Percentiles rank a stretch among this genome's conserved stretches.
Evolutionary conservation across 2,329 filamentous ascomycete genomes (phyloP).

Genomic region (Talaromyces sp.): DNA sequence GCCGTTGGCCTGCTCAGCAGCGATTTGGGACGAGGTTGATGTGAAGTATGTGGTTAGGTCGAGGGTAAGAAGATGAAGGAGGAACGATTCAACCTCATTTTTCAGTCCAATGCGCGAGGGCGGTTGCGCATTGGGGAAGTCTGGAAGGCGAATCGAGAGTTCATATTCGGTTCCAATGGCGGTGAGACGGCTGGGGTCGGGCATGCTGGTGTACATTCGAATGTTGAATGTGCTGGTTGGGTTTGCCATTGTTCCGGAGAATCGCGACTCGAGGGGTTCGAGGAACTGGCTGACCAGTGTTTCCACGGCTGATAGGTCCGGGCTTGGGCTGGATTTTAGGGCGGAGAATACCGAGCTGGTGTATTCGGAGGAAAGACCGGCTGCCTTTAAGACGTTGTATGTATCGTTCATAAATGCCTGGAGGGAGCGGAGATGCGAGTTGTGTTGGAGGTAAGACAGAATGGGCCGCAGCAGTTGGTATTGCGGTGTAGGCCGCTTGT

Average conservation of each 20-base stretch:
- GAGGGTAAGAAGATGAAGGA: conserved; percentile 32
- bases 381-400: conserved; percentile 25
- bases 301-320: conserved; percentile 27
- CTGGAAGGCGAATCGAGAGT: conserved; percentile 28
- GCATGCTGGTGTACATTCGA: conserved; percentile 31
- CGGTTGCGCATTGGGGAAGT: conserved; percentile 26
- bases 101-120: conserved; percentile 28
- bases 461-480: conserved; percentile 58
- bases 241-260: conserved; percentile 31
- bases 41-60: conserved; percentile 32
- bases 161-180: conserved; percentile 35
- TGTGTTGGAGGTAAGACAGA: conserved; percentile 50
- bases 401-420: conserved; percentile 28
- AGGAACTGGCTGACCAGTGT: conserved; percentile 38
- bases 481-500: conserved; percentile 45
- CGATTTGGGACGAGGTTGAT: conserved; percentile 10
- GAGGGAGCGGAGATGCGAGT: conserved; percentile 29
- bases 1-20: not conserved
- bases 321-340: conserved; percentile 1
- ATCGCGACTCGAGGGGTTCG: conserved; percentile 38
- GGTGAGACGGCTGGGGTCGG: conserved; percentile 14
- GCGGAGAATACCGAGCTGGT: conserved; percentile 23
- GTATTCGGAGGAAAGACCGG: conserved; percentile 27
- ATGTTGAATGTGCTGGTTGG: conserved; percentile 33
- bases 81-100: conserved; percentile 28